These are phyloP conservation scores for Nitzschia inconspicua DNA, from an alignment of 108 stramenopile genomes.

Conservation along the genomic window DNA sequence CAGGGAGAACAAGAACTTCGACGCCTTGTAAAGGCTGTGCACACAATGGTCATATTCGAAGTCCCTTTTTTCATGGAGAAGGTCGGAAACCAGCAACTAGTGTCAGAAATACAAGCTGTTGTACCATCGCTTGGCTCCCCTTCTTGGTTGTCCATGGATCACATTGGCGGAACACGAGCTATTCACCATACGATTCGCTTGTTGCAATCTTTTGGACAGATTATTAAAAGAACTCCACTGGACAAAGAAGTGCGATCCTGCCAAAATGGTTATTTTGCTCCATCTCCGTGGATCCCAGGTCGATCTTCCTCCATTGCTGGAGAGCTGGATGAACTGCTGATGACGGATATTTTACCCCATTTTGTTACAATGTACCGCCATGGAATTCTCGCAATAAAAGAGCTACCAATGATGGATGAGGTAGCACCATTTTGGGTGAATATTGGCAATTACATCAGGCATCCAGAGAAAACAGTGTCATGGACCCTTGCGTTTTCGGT, in stretches of 20 bases:
- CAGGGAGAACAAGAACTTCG: slow-evolving; percentile 1
- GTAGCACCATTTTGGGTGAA: slow-evolving; percentile 23
- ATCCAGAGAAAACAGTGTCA: slow-evolving; percentile 33
- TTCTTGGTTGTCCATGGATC: slow-evolving; percentile 28
- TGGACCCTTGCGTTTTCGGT: slow-evolving; percentile 47
- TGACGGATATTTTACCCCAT: slow-evolving; percentile 40
- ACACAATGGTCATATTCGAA: slow-evolving; percentile 18
- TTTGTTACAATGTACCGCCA: slow-evolving; percentile 22
- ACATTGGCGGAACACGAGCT: slow-evolving; percentile 36
- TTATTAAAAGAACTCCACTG: too few species aligned
- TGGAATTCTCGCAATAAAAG: slow-evolving; percentile 27
- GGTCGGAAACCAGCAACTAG: too few species aligned
- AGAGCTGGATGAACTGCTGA: slow-evolving; percentile 48
- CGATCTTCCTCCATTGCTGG: background rate
- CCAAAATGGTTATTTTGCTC: slow-evolving; percentile 38
- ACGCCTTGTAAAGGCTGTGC: too few species aligned
- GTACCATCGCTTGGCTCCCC: background rate
- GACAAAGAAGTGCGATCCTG: too few species aligned
- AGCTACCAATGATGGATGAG: slow-evolving; percentile 23
- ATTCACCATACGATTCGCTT: slow-evolving; percentile 43
- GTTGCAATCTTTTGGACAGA: slow-evolving; percentile 32
- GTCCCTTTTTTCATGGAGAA: slow-evolving; percentile 15
- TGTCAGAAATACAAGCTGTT: slow-evolving; percentile 1
- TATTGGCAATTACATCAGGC: slow-evolving; percentile 23
- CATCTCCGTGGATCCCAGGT: background rate